A percentile compares a stretch with the other conserved stretches of the same genome.
These are phyloP conservation scores for Verticillium tricorpus DNA, from an alignment of 2,329 filamentous ascomycete species.

Conservation along the genomic window DNA sequence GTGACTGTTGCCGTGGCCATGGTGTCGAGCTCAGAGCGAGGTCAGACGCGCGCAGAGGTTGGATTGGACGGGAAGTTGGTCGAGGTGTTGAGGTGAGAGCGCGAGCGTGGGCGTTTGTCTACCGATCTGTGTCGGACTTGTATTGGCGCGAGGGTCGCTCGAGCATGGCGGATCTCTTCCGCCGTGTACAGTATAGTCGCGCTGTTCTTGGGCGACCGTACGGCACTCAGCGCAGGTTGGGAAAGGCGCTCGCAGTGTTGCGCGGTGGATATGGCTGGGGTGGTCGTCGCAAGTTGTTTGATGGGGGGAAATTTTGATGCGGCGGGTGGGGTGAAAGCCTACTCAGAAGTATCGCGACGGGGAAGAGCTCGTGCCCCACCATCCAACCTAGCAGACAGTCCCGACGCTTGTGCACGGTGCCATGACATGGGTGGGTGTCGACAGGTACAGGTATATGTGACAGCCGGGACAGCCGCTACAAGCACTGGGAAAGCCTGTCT, in stretches of 20 bases:
- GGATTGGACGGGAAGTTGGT: background rate
- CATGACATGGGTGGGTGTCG: background rate
- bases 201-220: background rate
- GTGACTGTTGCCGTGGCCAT: slow-evolving; percentile 20
- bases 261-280: background rate
- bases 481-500: no score
- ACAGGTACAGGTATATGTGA: background rate
- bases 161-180: background rate
- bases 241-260: background rate
- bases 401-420: background rate
- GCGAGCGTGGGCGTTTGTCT: background rate
- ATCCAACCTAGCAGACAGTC: background rate
- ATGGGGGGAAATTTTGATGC: background rate
- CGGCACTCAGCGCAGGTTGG: background rate
- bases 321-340: background rate
- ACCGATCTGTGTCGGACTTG: background rate
- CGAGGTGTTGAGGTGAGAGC: background rate
- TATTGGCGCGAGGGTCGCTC: background rate
- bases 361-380: slow-evolving; percentile 12
- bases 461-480: no score
- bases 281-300: background rate
- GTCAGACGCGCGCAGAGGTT: background rate
- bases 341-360: background rate
- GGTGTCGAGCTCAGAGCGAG: background rate
- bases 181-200: background rate